Base-by-base conservation (phyloP, 2,329 filamentous ascomycete genomes). In the Ophiocordyceps camponoti-saundersi region DNA sequence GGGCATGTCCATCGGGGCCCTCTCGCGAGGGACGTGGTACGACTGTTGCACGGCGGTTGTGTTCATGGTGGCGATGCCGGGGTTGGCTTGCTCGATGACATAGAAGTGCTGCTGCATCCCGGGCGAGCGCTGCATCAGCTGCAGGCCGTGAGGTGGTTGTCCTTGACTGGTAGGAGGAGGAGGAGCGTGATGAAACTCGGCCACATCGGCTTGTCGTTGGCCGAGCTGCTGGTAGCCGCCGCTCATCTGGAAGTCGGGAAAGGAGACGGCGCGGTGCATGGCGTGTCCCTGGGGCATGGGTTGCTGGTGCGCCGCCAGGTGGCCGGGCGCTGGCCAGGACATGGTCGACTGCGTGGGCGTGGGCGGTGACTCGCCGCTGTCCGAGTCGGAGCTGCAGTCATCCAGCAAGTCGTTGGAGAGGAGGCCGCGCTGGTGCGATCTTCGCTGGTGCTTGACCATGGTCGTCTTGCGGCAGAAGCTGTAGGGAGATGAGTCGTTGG, bases 391-490 rank as follows among this genome's bases (percentile, higher is more conserved):
- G 30, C 67, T 70, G 59, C 64, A 72, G 55, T 76, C 72, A 53
- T 74, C 73, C 41, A 70, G 57, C 7, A 61, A 57, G 53, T 79
- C 74, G 47, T 72, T 71, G 40, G 71, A 68, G 53, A 77, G 68
- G 47, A 75, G 63, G 36, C 76, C 71, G 51, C 75, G 70, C 54
- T 79, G 74, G 56, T 80, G 76, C 2, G 75, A 77, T 23, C 75
- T 68, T 46, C 76, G 67, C 57, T 80, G 75, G 57, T 80, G 77
- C 62, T 81, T 81, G 47, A 81, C 74, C 77, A 80, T 79, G 47
- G 79, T 83, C 6, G 79, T 83, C 60, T 84, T 84, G 47, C 80
- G 71, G 61, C 80, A 84, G 59, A 84, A 84, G 60, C 80, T 82
- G 52, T 30, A 22, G 15, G n/a, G 34, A 42, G 22, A 52, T 3